phyloP scores from a whole-genome alignment of 2,329 filamentous ascomycete species.

The Neofusicoccum umdonicola region DNA sequence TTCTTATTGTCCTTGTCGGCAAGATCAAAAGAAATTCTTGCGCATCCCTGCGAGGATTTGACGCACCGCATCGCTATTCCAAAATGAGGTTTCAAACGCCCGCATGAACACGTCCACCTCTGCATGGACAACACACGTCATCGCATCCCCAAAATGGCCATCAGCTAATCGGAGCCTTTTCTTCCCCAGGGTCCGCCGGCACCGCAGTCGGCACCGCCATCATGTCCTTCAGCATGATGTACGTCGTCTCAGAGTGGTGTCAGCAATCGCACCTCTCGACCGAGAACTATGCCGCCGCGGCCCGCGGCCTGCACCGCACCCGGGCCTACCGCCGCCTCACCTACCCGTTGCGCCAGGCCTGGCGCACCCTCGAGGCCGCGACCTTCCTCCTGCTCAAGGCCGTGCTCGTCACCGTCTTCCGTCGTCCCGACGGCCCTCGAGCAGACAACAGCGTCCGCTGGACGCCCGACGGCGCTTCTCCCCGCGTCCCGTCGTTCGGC shows the following conservation, averaged over 20 bases:
- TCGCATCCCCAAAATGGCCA: too few species aligned
- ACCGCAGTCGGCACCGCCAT: conserved; percentile 29
- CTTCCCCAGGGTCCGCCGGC: conserved; percentile 24
- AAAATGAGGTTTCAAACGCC: too few species aligned
- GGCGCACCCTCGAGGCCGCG: background rate
- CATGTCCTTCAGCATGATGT: conserved; percentile 34
- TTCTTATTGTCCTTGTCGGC: background rate
- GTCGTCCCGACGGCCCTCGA: background rate
- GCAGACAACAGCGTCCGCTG: background rate
- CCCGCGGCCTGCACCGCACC: conserved; percentile 27
- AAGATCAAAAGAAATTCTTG: background rate
- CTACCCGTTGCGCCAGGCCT: conserved; percentile 19
- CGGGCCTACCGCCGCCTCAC: conserved; percentile 25
- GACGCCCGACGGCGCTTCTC: background rate
- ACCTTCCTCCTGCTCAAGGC: background rate
- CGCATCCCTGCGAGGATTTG: too few species aligned
- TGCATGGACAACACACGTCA: too few species aligned
- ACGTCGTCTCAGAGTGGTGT: conserved; percentile 39
- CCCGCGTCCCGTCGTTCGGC: background rate
- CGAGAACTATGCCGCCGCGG: conserved; percentile 29
- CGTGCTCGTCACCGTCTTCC: too few species aligned
- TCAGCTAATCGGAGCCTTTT: too few species aligned
- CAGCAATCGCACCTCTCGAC: conserved; percentile 38
- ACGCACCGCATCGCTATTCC: too few species aligned
- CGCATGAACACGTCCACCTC: too few species aligned